Conservation (phyloP, 2,329 filamentous ascomycete species). For the Aspergillus sp. region DNA sequence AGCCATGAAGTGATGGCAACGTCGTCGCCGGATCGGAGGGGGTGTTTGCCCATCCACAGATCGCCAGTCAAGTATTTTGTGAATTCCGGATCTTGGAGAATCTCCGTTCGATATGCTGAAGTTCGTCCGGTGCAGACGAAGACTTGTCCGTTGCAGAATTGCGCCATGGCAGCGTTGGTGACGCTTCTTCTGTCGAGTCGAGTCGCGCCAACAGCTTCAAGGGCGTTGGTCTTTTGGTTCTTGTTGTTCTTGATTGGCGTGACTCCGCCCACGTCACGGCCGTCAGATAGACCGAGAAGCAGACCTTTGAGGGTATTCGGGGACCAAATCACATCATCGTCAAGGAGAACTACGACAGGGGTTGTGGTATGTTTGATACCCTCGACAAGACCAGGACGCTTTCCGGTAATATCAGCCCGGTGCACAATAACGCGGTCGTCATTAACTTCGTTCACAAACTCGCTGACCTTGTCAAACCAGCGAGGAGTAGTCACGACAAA, state of each 20-base stretch:
- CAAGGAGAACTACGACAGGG: background rate
- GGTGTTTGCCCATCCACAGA: background rate
- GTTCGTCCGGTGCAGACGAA: background rate
- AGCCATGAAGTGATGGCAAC: background rate
- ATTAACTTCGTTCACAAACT: background rate
- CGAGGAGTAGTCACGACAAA: background rate
- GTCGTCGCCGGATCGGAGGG: background rate
- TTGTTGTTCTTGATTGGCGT: background rate
- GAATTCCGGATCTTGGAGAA: background rate
- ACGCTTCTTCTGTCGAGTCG: background rate
- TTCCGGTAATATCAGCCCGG: background rate
- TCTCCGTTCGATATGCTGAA: background rate
- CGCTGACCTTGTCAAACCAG: background rate
- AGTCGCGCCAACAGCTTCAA: background rate
- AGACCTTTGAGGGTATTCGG: background rate
- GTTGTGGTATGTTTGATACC: background rate
- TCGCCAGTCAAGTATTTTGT: background rate
- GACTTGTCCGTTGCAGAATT: background rate
- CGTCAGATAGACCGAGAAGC: background rate
- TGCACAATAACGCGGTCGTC: background rate
- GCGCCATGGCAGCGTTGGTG: background rate
- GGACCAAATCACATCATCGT: background rate
- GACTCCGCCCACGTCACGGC: background rate
- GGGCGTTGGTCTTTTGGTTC: background rate
- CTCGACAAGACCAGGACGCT: background rate